phyloP scores from a whole-genome alignment of 495 filamentous ascomycete genomes.

The Penicillium roqueforti region DNA sequence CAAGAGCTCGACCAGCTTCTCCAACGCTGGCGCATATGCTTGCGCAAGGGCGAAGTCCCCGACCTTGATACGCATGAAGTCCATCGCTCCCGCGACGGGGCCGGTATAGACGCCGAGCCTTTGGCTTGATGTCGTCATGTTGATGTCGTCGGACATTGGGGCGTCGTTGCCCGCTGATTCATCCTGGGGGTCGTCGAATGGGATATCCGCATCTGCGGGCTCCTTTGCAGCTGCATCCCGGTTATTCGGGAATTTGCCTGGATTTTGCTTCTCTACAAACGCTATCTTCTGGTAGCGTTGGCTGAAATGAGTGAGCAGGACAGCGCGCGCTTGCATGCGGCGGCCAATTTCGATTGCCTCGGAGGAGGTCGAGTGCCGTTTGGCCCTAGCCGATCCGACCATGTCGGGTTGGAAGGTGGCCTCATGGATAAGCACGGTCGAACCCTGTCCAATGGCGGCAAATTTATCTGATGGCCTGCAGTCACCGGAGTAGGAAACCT shows the following conservation, averaged over 20 bases:
- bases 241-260: neutral
- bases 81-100: conserved; percentile 77
- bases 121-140: neutral
- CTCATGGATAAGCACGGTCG: conserved; percentile 87
- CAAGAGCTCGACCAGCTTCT: conserved; percentile 56
- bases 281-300: conserved; percentile 88
- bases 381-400: conserved; percentile 68
- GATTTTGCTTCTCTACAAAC: conserved; percentile 17
- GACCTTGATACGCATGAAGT: conserved; percentile 80
- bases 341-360: conserved; percentile 78
- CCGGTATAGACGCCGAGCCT: conserved; percentile 8
- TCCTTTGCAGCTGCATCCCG: conserved; percentile 6
- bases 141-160: conserved; percentile 21
- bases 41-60: conserved; percentile 76
- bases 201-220: conserved; percentile 25
- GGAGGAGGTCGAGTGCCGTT: conserved; percentile 81
- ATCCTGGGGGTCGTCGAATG: conserved; percentile 29
- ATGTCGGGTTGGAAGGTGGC: conserved; percentile 92
- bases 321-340: conserved; percentile 68
- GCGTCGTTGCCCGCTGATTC: conserved; percentile 1
- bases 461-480: conserved; percentile 74
- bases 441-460: conserved; percentile 61
- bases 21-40: conserved; percentile 66
- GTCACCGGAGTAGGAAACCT: conserved; percentile 88
- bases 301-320: conserved; percentile 88